Evolutionary conservation across 148 eudicot species (phyloP).

Genomic region (Silene latifolia): DNA sequence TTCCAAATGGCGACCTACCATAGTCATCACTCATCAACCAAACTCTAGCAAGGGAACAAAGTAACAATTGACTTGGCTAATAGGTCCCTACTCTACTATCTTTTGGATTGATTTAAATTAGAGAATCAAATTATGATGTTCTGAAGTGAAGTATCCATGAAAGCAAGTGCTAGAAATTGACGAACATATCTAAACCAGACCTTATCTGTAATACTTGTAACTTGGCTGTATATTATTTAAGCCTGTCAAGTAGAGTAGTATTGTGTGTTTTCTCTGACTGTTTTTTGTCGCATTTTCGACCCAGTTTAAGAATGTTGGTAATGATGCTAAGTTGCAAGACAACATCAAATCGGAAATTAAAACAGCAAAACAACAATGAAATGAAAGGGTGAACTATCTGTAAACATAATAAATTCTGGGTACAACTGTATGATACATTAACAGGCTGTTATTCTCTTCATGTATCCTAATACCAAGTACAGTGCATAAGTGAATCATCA

Average conservation of each 20-base stretch:
- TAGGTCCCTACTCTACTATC: neutral
- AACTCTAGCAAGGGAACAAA: neutral
- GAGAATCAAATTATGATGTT: neutral
- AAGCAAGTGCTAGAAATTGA: neutral
- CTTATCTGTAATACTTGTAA: neutral
- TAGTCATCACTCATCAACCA: constrained; percentile 23
- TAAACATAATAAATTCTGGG: neutral
- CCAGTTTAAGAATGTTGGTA: neutral
- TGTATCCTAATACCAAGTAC: neutral
- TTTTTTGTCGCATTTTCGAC: neutral
- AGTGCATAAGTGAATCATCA: neutral
- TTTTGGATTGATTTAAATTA: neutral
- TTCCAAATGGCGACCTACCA: constrained; percentile 42
- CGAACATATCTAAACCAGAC: neutral
- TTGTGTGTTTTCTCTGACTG: neutral
- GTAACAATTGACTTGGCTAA: constrained; percentile 14
- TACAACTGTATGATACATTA: neutral
- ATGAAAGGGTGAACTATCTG: neutral
- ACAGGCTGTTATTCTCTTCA: neutral
- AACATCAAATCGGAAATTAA: neutral
- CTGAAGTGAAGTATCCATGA: neutral
- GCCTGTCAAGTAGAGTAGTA: too few relatives aligned
- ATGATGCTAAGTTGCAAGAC: neutral
- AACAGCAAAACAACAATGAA: neutral
- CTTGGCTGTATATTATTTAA: neutral